phyloP scores from a whole-genome alignment of 106 monocot species.

The Allium cepa region DNA sequence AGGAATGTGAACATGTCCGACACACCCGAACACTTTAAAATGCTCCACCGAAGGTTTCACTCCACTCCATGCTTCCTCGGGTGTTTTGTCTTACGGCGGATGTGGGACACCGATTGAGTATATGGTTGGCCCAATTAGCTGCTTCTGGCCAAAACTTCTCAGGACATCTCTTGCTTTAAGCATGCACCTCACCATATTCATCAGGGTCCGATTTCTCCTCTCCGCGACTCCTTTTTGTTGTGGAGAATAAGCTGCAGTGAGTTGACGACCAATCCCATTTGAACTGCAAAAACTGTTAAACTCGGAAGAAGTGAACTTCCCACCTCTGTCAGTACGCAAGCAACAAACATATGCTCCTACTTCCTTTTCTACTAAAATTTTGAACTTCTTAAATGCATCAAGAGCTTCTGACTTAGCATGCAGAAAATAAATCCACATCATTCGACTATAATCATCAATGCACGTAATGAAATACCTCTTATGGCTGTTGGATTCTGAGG shows the following conservation, averaged over 20 bases:
- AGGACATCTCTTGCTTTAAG: neutral
- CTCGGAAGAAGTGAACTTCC: neutral
- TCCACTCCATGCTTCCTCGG: neutral
- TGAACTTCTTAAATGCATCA: neutral
- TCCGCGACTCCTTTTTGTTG: no score
- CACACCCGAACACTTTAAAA: neutral
- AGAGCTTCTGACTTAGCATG: neutral
- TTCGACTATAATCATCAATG: neutral
- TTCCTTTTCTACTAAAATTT: constrained; percentile 6
- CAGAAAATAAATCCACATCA: neutral
- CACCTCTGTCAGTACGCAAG: neutral
- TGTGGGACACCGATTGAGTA: neutral
- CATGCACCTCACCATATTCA: no score
- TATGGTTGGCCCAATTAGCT: neutral
- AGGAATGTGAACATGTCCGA: no score
- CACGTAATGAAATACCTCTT: neutral
- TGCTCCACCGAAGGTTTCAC: neutral
- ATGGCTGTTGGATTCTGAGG: neutral
- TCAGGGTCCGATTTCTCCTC: no score
- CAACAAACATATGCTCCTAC: neutral
- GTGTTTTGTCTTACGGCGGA: neutral
- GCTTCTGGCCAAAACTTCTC: neutral
- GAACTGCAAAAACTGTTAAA: constrained; percentile 2
- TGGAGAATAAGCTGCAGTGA: neutral
- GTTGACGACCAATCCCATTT: constrained; percentile 1